These are phyloP conservation scores for Claviceps paspali DNA, from an alignment of 2,329 filamentous ascomycete species.

Conservation along the genomic window DNA sequence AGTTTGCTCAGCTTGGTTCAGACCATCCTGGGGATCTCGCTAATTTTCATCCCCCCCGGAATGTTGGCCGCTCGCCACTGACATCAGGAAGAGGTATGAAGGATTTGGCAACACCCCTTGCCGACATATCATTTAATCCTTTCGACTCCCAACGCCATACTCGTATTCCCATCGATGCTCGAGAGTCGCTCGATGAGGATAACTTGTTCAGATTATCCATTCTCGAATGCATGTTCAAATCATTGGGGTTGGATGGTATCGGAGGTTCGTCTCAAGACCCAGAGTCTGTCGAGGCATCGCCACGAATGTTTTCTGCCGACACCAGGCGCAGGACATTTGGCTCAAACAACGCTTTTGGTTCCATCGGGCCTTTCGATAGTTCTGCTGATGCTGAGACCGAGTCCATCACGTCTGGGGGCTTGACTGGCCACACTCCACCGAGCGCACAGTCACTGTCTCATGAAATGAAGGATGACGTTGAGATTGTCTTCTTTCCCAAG, in stretches of 20 bases:
- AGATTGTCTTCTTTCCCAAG: conserved; percentile 95
- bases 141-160: conserved; percentile 37
- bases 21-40: conserved; percentile 61
- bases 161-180: conserved; percentile 44
- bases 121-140: conserved; percentile 37
- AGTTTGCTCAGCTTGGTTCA: conserved; percentile 30
- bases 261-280: conserved; percentile 50
- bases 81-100: conserved; percentile 10
- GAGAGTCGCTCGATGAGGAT: conserved; percentile 79
- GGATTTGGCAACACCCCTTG: conserved; percentile 29
- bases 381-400: conserved; percentile 73
- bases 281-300: conserved; percentile 72
- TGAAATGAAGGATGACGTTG: conserved; percentile 80
- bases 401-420: conserved; percentile 59
- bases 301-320: conserved; percentile 71
- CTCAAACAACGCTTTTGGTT: conserved; percentile 61
- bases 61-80: conserved; percentile 29
- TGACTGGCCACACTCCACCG: conserved; percentile 43
- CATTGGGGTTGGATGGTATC: conserved; percentile 64
- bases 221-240: conserved; percentile 88
- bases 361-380: conserved; percentile 68
- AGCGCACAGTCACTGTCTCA: conserved; percentile 53
- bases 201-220: conserved; percentile 79
- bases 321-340: conserved; percentile 60
- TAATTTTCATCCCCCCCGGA: conserved; percentile 57